Evolutionary conservation across 306 rosid species (phyloP).

Genomic region (Vicia villosa): DNA sequence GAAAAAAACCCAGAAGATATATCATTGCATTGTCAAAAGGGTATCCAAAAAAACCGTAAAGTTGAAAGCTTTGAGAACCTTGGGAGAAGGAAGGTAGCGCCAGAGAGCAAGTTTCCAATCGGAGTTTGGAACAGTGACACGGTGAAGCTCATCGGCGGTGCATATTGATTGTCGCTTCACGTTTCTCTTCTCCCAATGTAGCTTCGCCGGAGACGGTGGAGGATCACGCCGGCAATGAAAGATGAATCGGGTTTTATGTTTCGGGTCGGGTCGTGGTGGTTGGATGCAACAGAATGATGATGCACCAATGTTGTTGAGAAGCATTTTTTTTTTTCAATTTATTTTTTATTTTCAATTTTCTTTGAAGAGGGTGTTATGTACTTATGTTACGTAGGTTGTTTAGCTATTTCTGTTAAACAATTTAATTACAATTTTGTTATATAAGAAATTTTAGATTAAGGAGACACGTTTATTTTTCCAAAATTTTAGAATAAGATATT

Average conservation of each 20-base stretch:
- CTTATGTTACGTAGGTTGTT: background rate
- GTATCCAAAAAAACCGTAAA: background rate
- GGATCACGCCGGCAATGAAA: background rate
- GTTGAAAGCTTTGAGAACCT: constrained; percentile 43
- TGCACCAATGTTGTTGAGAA: constrained; percentile 36
- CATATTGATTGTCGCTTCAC: constrained; percentile 48
- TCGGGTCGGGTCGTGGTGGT: constrained; percentile 48
- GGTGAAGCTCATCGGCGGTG: constrained; percentile 88
- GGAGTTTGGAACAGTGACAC: constrained; percentile 64
- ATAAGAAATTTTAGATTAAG: too few relatives aligned
- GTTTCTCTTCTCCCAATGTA: constrained; percentile 36
- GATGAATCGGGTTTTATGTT: constrained; percentile 24
- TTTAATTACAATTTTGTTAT: too few relatives aligned
- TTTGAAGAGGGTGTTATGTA: background rate
- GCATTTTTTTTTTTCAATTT: constrained; percentile 25
- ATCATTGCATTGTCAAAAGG: constrained; percentile 32
- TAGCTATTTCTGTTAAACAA: too few relatives aligned
- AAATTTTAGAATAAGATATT: too few relatives aligned
- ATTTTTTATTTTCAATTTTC: background rate
- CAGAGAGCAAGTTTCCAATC: constrained; percentile 93
- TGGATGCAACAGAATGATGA: background rate
- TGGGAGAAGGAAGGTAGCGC: constrained; percentile 81
- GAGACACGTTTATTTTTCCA: too few relatives aligned
- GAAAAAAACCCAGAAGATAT: constrained; percentile 18
- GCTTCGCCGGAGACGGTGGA: constrained; percentile 26